Percentiles rank a stretch among this genome's conserved stretches.
Conservation (phyloP, 148 eudicot species). For the Tetragonia tetragonoides region DNA sequence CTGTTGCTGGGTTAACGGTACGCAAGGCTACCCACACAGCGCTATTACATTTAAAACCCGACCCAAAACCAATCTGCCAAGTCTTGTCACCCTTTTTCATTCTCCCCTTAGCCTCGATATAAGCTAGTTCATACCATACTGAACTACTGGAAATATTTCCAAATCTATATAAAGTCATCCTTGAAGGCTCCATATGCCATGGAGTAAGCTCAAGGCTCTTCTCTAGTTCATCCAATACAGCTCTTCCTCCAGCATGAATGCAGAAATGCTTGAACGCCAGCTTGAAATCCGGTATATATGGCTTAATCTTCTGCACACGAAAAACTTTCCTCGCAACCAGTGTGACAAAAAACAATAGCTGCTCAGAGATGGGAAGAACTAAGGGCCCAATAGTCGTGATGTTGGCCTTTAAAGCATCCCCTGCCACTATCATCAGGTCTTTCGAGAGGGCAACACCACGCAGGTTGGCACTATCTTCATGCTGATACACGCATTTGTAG, state of each 20-base stretch:
- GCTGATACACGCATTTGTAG: constrained; percentile 23
- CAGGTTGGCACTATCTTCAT: constrained; percentile 17
- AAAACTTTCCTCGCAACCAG: constrained; percentile 17
- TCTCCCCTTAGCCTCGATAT: constrained; percentile 27
- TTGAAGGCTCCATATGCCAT: constrained; percentile 24
- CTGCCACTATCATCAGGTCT: constrained; percentile 30
- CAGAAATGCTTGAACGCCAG: constrained; percentile 31
- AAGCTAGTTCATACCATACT: constrained; percentile 28
- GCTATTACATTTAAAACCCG: constrained; percentile 31
- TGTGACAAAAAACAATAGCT: constrained; percentile 18
- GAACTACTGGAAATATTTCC: constrained; percentile 32
- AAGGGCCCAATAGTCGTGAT: constrained; percentile 27
- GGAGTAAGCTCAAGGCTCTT: constrained; percentile 16
- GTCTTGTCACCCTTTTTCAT: constrained; percentile 16
- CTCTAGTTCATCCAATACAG: constrained; percentile 29
- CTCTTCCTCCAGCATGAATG: not conserved
- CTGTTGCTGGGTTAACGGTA: constrained; percentile 5
- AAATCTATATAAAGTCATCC: constrained; percentile 26
- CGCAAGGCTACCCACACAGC: constrained; percentile 24
- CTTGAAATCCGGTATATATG: constrained; percentile 28
- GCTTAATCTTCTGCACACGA: constrained; percentile 11
- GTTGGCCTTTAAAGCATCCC: constrained; percentile 26
- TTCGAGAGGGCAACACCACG: constrained; percentile 26
- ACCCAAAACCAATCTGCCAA: constrained; percentile 34
- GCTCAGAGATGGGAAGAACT: constrained; percentile 26